These are phyloP conservation scores for Lachancea nothofagi DNA, from an alignment of 805 yeast species.

Conservation along the genomic window DNA sequence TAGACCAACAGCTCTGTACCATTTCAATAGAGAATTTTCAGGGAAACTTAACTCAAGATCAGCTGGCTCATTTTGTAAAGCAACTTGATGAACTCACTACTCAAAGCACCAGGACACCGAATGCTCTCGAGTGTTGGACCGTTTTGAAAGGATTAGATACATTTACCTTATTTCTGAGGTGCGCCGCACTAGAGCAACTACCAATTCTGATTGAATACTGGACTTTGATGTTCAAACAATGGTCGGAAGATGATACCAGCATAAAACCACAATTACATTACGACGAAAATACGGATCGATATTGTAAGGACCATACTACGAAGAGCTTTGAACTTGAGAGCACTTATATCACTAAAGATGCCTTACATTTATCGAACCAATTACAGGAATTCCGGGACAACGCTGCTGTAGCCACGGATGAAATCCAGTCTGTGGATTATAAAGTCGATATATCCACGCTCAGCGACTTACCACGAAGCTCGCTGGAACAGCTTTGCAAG, in stretches of 20 bases:
- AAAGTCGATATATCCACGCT: conserved; percentile 26
- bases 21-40: conserved; percentile 20
- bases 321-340: not conserved
- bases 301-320: conserved; percentile 12
- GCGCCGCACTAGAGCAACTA: conserved; percentile 1
- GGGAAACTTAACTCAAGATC: conserved; percentile 9
- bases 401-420: conserved; percentile 4
- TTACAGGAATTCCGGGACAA: conserved; percentile 3
- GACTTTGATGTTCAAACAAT: not conserved
- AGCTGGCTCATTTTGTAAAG: conserved; percentile 14
- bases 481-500: conserved; percentile 31
- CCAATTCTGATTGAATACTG: not conserved
- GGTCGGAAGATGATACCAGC: not conserved
- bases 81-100: conserved; percentile 4
- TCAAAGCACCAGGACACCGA: not conserved
- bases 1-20: conserved; percentile 24
- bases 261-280: conserved; percentile 12
- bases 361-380: not conserved
- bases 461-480: conserved; percentile 27
- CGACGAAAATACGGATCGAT: conserved; percentile 19
- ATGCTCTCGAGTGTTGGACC: conserved; percentile 7
- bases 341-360: conserved; percentile 6
- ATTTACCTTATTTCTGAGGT: conserved; percentile 7
- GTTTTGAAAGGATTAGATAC: conserved; percentile 8
- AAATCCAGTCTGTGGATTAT: conserved; percentile 17